These are phyloP conservation scores for Exophiala lecanii-corni DNA, from an alignment of 2,329 filamentous ascomycete genomes.

Conservation along the genomic window DNA sequence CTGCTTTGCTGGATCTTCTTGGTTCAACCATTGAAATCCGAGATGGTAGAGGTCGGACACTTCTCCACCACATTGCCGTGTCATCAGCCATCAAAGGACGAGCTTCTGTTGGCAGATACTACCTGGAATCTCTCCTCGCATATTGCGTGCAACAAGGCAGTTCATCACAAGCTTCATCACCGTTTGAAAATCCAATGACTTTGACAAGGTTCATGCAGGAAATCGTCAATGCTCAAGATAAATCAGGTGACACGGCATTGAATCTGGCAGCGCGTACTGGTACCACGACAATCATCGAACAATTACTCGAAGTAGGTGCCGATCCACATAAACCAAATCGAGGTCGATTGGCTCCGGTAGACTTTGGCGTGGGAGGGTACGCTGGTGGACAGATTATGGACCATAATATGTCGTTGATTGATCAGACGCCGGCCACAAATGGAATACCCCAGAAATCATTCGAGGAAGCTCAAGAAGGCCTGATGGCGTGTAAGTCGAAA, in stretches of 20 bases:
- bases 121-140: slow-evolving; percentile 87
- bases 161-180: slow-evolving; percentile 38
- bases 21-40: slow-evolving; percentile 85
- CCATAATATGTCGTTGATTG: slow-evolving; percentile 43
- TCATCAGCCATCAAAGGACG: slow-evolving; percentile 93
- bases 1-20: slow-evolving; percentile 81
- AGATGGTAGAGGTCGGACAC: slow-evolving; percentile 83
- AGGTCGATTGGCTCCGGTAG: slow-evolving; percentile 80
- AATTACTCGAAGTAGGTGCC: slow-evolving; percentile 89
- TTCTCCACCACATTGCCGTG: slow-evolving; percentile 92
- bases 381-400: slow-evolving; percentile 44
- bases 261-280: slow-evolving; percentile 91
- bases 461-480: slow-evolving; percentile 42
- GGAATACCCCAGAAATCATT: slow-evolving; percentile 42
- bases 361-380: slow-evolving; percentile 79
- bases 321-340: slow-evolving; percentile 89
- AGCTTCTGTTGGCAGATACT: slow-evolving; percentile 87
- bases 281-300: slow-evolving; percentile 92
- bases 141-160: slow-evolving; percentile 87
- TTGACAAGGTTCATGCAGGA: slow-evolving; percentile 93
- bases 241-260: slow-evolving; percentile 87
- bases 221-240: slow-evolving; percentile 93
- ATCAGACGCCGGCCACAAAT: slow-evolving; percentile 28
- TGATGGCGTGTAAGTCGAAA: slow-evolving; percentile 38
- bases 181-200: slow-evolving; percentile 59